Base-by-base conservation (phyloP, 805 yeast genomes). In the Metschnikowia proteae region DNA sequence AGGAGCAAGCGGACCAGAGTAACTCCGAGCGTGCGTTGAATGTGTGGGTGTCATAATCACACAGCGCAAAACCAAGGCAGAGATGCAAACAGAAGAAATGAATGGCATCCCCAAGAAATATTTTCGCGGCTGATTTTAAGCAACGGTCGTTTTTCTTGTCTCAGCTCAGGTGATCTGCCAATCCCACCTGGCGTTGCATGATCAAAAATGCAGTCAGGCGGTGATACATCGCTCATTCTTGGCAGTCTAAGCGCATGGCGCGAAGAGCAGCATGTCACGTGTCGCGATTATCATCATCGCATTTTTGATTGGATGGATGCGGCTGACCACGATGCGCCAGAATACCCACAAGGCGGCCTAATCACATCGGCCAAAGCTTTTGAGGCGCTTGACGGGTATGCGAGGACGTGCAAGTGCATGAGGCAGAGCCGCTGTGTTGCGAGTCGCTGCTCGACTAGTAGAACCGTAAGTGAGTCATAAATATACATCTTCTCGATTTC, bases 1-100 rank as follows among this genome's bases (percentile, higher is more conserved):
- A 70, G 11, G 76, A 73, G 48, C 48, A 63, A 26, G 50, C 54
- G 6, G 58, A 56, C 49, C 61, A 55, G 22, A 46, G 49, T 17
- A 56, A 47, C 28, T 52, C 48, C n/a, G 59, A 51, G 6, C 59
- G 60, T 34, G 55, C 57, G 11, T 62, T 72, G 54, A 72, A 71
- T 10, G 70, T 72, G 27, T 72, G 76, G 76, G 76, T 70, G 17
- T 69, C 74, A 40, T 68, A 55, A 39, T 13, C 23, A 28, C 22
- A 33, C 10, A 11, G 4, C 17, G 11, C 13, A 30, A 6, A 30
- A 11, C n/a, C 13, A 30, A 5, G 33, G 33, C 33, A 8, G 6
- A 30, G 10, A 1, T 5, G 33, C 17, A 32, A n/a, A 31, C 13
- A 10, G 28, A 11, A 23, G 27, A 23, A 37, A 17, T 22, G 13